Evolutionary conservation across 2,329 filamentous ascomycete genomes (phyloP).

Genomic region (Pleomassaria siparia): DNA sequence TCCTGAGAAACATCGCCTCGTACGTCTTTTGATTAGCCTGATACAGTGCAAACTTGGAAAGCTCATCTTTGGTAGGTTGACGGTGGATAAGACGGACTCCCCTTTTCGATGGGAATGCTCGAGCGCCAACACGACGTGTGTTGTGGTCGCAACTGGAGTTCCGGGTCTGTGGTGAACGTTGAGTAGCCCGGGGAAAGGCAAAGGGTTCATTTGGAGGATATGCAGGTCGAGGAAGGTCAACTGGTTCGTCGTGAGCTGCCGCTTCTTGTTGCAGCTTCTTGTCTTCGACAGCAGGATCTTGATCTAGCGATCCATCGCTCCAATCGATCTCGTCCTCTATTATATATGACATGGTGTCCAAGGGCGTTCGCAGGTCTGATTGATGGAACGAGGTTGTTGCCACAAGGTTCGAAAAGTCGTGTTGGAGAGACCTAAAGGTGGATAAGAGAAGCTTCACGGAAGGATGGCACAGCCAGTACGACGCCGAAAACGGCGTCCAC

Average conservation of each 20-base stretch:
- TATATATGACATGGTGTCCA: conserved; percentile 11
- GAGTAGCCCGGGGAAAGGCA: neutral
- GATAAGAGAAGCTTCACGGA: neutral
- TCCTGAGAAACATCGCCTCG: conserved; percentile 24
- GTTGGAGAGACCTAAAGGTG: neutral
- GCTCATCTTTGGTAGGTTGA: conserved; percentile 14
- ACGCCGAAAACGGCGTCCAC: neutral
- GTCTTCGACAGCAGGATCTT: neutral
- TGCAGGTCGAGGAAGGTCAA: neutral
- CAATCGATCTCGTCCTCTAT: conserved; percentile 29
- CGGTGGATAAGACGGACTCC: neutral
- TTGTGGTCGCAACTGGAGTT: neutral
- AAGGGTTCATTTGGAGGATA: neutral
- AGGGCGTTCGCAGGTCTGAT: neutral
- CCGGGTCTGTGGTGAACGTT: neutral
- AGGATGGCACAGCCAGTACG: neutral
- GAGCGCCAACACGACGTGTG: neutral
- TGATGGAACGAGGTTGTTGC: neutral
- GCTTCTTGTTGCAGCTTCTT: neutral
- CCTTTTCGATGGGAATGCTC: neutral
- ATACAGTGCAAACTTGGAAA: conserved; percentile 23
- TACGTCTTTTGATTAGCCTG: conserved; percentile 30
- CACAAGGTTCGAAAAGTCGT: neutral
- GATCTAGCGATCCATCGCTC: conserved; percentile 22
- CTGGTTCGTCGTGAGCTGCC: neutral